Conservation (phyloP, 2,329 filamentous ascomycete genomes). For the Botrytis cinerea region DNA sequence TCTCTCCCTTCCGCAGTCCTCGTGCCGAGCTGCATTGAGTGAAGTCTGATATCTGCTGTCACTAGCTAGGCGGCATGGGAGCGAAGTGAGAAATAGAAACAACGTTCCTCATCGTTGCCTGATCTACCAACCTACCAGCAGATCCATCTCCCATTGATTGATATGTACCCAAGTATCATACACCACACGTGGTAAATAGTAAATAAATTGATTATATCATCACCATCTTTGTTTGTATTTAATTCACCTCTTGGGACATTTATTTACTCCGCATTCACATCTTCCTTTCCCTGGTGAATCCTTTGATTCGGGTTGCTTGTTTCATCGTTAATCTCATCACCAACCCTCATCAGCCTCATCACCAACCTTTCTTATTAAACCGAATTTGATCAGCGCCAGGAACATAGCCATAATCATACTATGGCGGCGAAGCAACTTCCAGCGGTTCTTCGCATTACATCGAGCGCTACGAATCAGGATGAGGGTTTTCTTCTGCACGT, state of each 20-base stretch:
- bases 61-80: not conserved
- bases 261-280: not conserved
- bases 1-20: not conserved
- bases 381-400: not conserved
- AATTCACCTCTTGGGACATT: not conserved
- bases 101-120: not conserved
- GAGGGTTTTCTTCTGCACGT: conserved; percentile 64
- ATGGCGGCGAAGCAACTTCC: conserved; percentile 31
- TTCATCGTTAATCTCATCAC: conserved; percentile 4
- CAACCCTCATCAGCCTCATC: not conserved
- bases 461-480: conserved; percentile 39
- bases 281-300: not conserved
- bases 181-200: not conserved
- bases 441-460: conserved; percentile 57
- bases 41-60: not conserved
- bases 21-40: not conserved
- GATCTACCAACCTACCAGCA: not conserved
- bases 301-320: conserved; percentile 11
- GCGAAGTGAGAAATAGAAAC: not conserved
- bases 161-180: not conserved
- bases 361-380: not conserved
- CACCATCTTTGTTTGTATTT: not conserved
- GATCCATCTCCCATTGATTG: not conserved
- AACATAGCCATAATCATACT: conserved; percentile 5
- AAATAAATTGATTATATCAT: not conserved